Percentiles rank a stretch among this genome's conserved stretches.
Conservation (phyloP, 208 protist species). For the Porcisia hertigi region DNA sequence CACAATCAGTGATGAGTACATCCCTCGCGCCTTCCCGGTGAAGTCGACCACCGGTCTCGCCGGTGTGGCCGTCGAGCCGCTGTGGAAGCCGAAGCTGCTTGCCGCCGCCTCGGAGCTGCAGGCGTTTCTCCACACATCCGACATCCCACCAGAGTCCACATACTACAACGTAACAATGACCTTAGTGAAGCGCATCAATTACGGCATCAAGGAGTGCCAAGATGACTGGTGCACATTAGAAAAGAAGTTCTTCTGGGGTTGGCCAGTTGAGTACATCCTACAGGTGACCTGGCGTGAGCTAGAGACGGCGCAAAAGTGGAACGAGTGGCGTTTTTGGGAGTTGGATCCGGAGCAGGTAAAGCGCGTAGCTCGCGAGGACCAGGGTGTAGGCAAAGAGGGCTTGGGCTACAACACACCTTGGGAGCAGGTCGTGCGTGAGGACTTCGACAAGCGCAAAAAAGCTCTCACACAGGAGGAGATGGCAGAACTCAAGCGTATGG, state of each 20-base stretch:
- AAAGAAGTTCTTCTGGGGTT: slow-evolving; percentile 92
- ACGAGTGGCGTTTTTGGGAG: slow-evolving; percentile 93
- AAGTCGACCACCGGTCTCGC: slow-evolving; percentile 90
- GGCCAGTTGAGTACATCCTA: slow-evolving; percentile 91
- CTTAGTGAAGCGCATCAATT: slow-evolving; percentile 89
- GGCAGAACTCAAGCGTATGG: slow-evolving; percentile 93
- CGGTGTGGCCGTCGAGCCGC: slow-evolving; percentile 87
- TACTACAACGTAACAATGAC: slow-evolving; percentile 94
- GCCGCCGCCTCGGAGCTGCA: slow-evolving; percentile 84
- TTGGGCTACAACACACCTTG: slow-evolving; percentile 84
- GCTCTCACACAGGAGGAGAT: slow-evolving; percentile 92
- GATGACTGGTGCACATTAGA: slow-evolving; percentile 92
- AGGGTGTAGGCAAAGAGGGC: slow-evolving; percentile 88
- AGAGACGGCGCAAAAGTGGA: slow-evolving; percentile 93
- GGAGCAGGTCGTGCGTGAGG: slow-evolving; percentile 90
- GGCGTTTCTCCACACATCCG: slow-evolving; percentile 78
- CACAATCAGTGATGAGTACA: slow-evolving; percentile 92
- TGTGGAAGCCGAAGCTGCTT: slow-evolving; percentile 92
- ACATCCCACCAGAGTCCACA: slow-evolving; percentile 90
- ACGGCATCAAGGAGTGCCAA: slow-evolving; percentile 85
- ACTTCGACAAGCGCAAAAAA: slow-evolving; percentile 93
- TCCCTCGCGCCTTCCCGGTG: slow-evolving; percentile 89
- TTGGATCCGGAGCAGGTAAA: slow-evolving; percentile 93
- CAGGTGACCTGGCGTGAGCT: slow-evolving; percentile 92
- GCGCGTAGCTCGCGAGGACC: slow-evolving; percentile 87